Percentiles rank a stretch among this genome's conserved stretches.
phyloP scores from a whole-genome alignment of 805 yeast genomes.

The Candida ortonii region DNA sequence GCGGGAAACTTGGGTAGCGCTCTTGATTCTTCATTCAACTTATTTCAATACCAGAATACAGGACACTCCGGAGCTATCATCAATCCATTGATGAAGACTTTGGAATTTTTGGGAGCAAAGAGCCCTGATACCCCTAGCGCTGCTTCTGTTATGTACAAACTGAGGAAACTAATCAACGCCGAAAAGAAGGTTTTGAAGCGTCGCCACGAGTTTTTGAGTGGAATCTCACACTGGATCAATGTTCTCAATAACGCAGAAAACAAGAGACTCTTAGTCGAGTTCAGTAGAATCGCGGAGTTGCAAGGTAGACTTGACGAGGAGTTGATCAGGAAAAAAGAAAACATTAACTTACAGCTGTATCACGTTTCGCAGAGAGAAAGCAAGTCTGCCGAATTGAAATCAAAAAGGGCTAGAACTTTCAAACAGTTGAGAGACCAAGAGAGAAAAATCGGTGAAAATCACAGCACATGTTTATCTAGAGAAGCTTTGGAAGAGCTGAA shows the following conservation, averaged over 20 bases:
- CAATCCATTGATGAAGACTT: conserved; percentile 23
- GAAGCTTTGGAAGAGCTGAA: conserved; percentile 53
- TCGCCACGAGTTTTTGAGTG: conserved; percentile 38
- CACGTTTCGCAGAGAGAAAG: conserved; percentile 50
- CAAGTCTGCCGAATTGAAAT: conserved; percentile 40
- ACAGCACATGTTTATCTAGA: conserved; percentile 40
- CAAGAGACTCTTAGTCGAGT: conserved; percentile 39
- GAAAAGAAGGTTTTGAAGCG: conserved; percentile 38
- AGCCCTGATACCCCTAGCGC: conserved; percentile 28
- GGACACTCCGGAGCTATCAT: conserved; percentile 20
- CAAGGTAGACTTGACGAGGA: conserved; percentile 37
- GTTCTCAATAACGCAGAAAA: conserved; percentile 39
- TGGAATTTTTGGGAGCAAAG: conserved; percentile 26
- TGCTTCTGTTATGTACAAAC: conserved; percentile 31
- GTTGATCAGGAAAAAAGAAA: conserved; percentile 42
- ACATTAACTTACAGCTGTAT: conserved; percentile 40
- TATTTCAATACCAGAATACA: conserved; percentile 21
- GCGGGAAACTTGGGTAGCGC: conserved; percentile 14
- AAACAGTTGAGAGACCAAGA: conserved; percentile 41
- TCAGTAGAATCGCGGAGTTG: conserved; percentile 35
- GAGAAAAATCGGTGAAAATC: conserved; percentile 45
- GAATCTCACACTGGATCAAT: conserved; percentile 42
- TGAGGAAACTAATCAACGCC: conserved; percentile 37
- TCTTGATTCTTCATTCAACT: conserved; percentile 17
- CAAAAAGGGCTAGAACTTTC: conserved; percentile 37